Percentiles rank a stretch among this genome's conserved stretches.
Conservation (phyloP, 257 asterid genomes). For the Solanum piurae region DNA sequence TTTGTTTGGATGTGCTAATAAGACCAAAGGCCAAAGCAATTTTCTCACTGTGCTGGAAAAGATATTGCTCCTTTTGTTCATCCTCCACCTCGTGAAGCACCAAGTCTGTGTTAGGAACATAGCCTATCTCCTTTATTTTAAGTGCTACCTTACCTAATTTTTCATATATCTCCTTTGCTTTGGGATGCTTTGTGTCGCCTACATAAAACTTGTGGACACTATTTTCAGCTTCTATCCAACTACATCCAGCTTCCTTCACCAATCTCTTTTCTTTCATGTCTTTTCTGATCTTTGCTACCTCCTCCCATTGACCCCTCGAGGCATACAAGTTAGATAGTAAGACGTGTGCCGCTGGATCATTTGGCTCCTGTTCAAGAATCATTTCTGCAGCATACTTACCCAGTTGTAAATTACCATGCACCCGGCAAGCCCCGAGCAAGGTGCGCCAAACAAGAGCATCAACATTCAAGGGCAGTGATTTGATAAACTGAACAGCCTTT, state of each 20-base stretch:
- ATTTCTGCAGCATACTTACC: conserved; percentile 64
- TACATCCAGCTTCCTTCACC: conserved; percentile 87
- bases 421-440: conserved; percentile 70
- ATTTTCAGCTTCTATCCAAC: conserved; percentile 83
- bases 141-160: conserved; percentile 30
- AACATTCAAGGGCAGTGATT: conserved; percentile 58
- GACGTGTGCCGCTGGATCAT: conserved; percentile 70
- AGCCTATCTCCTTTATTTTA: conserved; percentile 59
- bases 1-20: conserved; percentile 43
- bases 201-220: conserved; percentile 77
- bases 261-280: conserved; percentile 58
- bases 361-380: conserved; percentile 58
- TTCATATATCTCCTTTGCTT: conserved; percentile 50
- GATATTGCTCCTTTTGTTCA: conserved; percentile 55
- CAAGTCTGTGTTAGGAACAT: conserved; percentile 52
- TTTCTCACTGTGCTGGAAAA: conserved; percentile 89
- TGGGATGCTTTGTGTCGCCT: conserved; percentile 73
- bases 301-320: conserved; percentile 61
- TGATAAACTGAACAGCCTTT: conserved; percentile 42
- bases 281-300: conserved; percentile 45
- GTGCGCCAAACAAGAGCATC: conserved; percentile 89
- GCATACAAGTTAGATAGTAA: conserved; percentile 73
- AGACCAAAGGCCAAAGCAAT: conserved; percentile 81
- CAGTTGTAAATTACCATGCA: conserved; percentile 49
- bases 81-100: conserved; percentile 91